Base-by-base conservation (phyloP, 2,329 filamentous ascomycete species). In the Grosmannia penicillata region DNA sequence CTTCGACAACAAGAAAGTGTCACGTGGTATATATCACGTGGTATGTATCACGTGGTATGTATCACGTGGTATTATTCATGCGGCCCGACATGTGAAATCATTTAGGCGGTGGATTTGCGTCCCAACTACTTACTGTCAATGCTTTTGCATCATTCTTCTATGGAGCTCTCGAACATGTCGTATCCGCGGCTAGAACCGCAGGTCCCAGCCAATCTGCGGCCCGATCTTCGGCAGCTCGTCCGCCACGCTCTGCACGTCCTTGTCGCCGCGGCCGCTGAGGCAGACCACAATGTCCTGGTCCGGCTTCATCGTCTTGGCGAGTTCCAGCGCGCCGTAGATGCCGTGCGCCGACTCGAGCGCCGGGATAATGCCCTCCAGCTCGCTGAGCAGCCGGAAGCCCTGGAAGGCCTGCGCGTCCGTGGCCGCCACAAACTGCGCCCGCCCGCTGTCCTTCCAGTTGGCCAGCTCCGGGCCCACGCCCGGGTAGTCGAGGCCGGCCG, bases 181-280 rank as follows among this genome's bases (percentile, higher is more conserved):
- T n/a, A n/a, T n/a, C n/a, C n/a, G n/a, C n/a, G n/a, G n/a, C 18
- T 21, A 31, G 18, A 79, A 79, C 25, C 75, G 65, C 50, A 79
- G 54, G 48, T 79, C 74, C 75, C 75, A 79, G 41, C 72, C 85
- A 59, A 98, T 96, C 66, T 81, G 68, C 8, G 91, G 91, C 0
- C 91, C 89, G 45, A 98, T 59, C 49, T 71, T 82, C 15, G 89
- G 89, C 54, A 98, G 62, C 62, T 93, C 85, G 54, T 98, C 91
- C 1, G 91, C 91, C 37, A 98, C 89, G 52, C 84, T 93, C 72
- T 98, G 87, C 42, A 98, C 91, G 55, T 98, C 91, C 75, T 98
- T 98, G 61, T 98, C 91, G 45, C 91, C 91, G 49, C 91, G 70
- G 8, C 91, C 91, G 54, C 82, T 93, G 27, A 98, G 59, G 61